Conservation (phyloP, 164 flowering plant genomes). For the Cinnamomum micranthum region DNA sequence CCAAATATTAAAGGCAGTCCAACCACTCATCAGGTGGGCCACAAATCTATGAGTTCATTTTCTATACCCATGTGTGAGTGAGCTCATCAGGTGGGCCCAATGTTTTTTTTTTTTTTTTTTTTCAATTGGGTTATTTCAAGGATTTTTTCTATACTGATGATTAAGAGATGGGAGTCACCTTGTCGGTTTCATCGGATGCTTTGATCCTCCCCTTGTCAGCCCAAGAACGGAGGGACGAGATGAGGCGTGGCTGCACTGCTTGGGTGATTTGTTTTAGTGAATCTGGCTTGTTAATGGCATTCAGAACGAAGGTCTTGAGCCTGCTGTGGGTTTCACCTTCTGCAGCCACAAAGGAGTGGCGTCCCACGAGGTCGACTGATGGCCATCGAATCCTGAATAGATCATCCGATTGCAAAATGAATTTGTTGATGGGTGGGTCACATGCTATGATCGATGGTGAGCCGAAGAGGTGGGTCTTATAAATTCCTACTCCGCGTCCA, state of each 20-base stretch:
- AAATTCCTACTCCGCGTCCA: slow-evolving; percentile 47
- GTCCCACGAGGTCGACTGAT: slow-evolving; percentile 31
- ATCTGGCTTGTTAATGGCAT: slow-evolving; percentile 27
- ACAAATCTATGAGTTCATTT: no score
- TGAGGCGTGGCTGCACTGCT: slow-evolving; percentile 31
- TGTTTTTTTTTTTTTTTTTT: no score
- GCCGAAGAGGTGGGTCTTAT: slow-evolving; percentile 46
- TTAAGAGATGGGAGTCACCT: slow-evolving; percentile 19
- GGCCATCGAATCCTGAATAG: slow-evolving; percentile 35
- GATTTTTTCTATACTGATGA: no score
- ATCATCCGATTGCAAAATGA: slow-evolving; percentile 26
- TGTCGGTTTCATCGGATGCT: slow-evolving; percentile 28
- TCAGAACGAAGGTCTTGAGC: slow-evolving; percentile 21
- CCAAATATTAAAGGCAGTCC: no score
- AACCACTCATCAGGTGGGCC: no score
- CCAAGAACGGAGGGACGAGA: slow-evolving; percentile 26
- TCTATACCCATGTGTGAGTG: no score
- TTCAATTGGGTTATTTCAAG: no score
- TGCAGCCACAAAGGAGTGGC: slow-evolving; percentile 19
- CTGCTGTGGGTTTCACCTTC: slow-evolving; percentile 33
- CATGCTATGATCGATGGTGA: slow-evolving; percentile 46
- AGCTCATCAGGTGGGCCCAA: no score
- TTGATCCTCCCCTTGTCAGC: slow-evolving; percentile 14
- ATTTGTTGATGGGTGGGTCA: slow-evolving; percentile 35
- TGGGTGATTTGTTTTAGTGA: slow-evolving; percentile 29